A percentile compares a stretch with the other conserved stretches of the same genome.
phyloP scores from a whole-genome alignment of 305 asterid species.

The Fraxinus velutina region DNA sequence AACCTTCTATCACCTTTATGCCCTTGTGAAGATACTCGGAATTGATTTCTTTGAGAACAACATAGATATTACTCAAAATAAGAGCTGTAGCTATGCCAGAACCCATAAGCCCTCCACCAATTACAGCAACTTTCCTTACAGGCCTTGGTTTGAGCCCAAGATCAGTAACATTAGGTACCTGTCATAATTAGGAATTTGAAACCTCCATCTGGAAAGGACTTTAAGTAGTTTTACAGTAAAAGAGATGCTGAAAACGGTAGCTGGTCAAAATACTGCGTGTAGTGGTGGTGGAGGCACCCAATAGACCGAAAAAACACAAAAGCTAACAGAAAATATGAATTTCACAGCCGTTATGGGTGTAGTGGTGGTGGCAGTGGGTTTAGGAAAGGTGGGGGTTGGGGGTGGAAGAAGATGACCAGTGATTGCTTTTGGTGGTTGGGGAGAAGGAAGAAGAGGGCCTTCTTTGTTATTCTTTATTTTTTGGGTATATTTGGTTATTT shows the following conservation, averaged over 20 bases:
- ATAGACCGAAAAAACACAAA: background rate
- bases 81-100: constrained; percentile 94
- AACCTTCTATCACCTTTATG: constrained; percentile 72
- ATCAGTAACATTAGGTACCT: constrained; percentile 89
- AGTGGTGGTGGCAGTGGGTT: background rate
- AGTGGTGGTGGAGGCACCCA: background rate
- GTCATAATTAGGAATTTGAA: constrained; percentile 16
- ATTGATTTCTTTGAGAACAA: constrained; percentile 80
- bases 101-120: constrained; percentile 99
- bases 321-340: background rate
- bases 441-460: background rate
- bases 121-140: constrained; percentile 73
- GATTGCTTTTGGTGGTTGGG: background rate
- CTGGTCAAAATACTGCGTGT: background rate
- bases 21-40: constrained; percentile 83
- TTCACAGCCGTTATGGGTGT: background rate
- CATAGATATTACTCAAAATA: constrained; percentile 54
- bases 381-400: background rate
- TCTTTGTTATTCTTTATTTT: background rate
- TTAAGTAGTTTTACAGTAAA: constrained; percentile 8
- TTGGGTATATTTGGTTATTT: background rate
- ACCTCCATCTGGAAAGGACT: constrained; percentile 4
- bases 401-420: background rate
- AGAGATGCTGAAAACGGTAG: background rate
- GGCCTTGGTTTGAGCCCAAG: constrained; percentile 83